These are phyloP conservation scores for Huntiella abstrusa DNA, from an alignment of 2,329 filamentous ascomycete genomes.

Conservation along the genomic window DNA sequence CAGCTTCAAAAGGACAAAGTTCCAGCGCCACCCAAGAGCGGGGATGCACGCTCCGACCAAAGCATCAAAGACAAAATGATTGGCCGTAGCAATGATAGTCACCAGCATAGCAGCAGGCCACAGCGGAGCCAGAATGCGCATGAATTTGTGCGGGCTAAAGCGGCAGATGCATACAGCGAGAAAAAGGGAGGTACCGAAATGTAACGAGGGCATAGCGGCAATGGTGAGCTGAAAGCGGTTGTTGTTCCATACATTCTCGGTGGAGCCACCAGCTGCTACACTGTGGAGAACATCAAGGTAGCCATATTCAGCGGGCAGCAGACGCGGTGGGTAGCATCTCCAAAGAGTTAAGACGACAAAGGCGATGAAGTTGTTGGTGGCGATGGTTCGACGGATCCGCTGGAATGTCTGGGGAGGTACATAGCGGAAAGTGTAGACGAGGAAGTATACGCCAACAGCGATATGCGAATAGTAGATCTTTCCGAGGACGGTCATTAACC, in stretches of 20 bases:
- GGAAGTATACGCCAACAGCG: constrained; percentile 25
- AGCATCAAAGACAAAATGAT: constrained; percentile 22
- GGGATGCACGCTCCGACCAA: constrained; percentile 19
- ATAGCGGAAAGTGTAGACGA: constrained; percentile 29
- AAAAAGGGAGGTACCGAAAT: constrained; percentile 25
- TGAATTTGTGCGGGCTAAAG: constrained; percentile 22
- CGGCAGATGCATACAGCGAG: constrained; percentile 19
- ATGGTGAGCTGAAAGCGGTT: constrained; percentile 29
- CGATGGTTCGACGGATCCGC: constrained; percentile 26
- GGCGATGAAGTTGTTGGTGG: constrained; percentile 28
- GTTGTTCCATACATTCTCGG: constrained; percentile 22
- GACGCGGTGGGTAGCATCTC: constrained; percentile 28
- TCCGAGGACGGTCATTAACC: constrained; percentile 22
- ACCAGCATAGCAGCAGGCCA: constrained; percentile 26
- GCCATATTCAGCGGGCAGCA: constrained; percentile 27
- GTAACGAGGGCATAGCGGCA: constrained; percentile 29
- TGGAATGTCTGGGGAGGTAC: constrained; percentile 22
- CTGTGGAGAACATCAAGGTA: constrained; percentile 27
- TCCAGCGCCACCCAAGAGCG: constrained; percentile 19
- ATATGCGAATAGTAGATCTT: constrained; percentile 29
- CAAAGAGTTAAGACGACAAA: constrained; percentile 28
- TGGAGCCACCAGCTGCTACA: constrained; percentile 13
- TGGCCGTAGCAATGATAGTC: constrained; percentile 23
- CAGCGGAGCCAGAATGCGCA: constrained; percentile 21
- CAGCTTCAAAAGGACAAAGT: constrained; percentile 15